Percentiles rank a stretch among this genome's conserved stretches.
These are phyloP conservation scores for Phaeolepiota aurea DNA, from an alignment of 768 basidiomycete species.

Conservation along the genomic window DNA sequence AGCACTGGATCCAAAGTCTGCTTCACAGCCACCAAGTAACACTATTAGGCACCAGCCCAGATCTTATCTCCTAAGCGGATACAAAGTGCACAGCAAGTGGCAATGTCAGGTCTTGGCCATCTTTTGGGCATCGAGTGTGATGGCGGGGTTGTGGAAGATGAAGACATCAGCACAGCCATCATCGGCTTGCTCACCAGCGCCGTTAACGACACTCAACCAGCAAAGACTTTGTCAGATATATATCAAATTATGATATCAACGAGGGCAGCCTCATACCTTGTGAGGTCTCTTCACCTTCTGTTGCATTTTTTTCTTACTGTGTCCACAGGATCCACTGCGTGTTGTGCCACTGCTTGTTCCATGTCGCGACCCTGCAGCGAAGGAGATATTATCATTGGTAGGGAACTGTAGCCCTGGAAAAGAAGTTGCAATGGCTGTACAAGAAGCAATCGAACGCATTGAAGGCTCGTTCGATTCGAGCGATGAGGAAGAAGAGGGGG, in stretches of 20 bases:
- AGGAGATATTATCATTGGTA: constrained; percentile 29
- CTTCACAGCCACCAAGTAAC: too few species aligned
- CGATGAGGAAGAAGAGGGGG: constrained; percentile 17
- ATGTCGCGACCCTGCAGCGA: constrained; percentile 26
- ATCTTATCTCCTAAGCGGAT: too few species aligned
- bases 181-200: constrained; percentile 27
- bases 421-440: constrained; percentile 36
- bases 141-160: too few species aligned
- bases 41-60: too few species aligned
- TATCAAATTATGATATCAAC: constrained; percentile 11
- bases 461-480: constrained; percentile 12
- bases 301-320: constrained; percentile 11
- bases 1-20: too few species aligned
- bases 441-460: constrained; percentile 36
- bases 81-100: too few species aligned
- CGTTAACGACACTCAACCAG: constrained; percentile 19
- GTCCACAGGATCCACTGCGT: constrained; percentile 34
- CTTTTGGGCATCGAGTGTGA: too few species aligned
- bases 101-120: too few species aligned
- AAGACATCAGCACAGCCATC: constrained; percentile 20
- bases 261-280: constrained; percentile 12
- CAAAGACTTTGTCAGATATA: constrained; percentile 20
- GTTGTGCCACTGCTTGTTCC: constrained; percentile 30
- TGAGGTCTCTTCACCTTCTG: constrained; percentile 11
- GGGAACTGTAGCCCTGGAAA: constrained; percentile 33